phyloP scores from a whole-genome alignment of 768 basidiomycete genomes.

The Termitomyces sp. region DNA sequence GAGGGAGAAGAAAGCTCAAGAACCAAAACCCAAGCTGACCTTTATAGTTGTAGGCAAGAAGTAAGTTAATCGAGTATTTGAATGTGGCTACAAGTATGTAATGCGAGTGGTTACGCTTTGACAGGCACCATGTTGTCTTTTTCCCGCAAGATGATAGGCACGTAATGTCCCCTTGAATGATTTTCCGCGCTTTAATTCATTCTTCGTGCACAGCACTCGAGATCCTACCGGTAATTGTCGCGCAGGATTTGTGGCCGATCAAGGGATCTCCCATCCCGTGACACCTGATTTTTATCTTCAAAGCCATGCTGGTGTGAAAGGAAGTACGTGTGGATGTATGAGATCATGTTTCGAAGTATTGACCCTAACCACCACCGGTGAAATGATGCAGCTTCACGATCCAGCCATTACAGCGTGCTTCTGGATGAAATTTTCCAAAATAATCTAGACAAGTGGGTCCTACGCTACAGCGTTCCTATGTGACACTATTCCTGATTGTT shows the following conservation, averaged over 20 bases:
- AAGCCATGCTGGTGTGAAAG: slow-evolving; percentile 44
- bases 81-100: not conserved
- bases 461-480: slow-evolving; percentile 9
- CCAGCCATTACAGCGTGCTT: slow-evolving; percentile 51
- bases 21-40: slow-evolving; percentile 35
- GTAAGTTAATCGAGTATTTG: slow-evolving; percentile 4
- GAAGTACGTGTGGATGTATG: slow-evolving; percentile 30
- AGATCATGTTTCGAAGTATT: not conserved
- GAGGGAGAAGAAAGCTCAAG: slow-evolving; percentile 22
- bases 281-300: slow-evolving; percentile 60
- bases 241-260: slow-evolving; percentile 54
- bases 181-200: slow-evolving; percentile 1
- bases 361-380: not conserved
- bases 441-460: slow-evolving; percentile 16
- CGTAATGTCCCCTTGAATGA: not conserved
- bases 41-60: slow-evolving; percentile 58
- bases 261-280: slow-evolving; percentile 39
- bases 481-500: slow-evolving; percentile 1
- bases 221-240: slow-evolving; percentile 48
- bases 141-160: slow-evolving; percentile 38
- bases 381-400: slow-evolving; percentile 36
- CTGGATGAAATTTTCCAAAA: slow-evolving; percentile 27
- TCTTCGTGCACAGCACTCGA: slow-evolving; percentile 26
- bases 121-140: slow-evolving; percentile 36
- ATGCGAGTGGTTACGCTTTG: not conserved